Conservation (phyloP, 129 eudicot genomes). For the Pulicaria dysenterica region DNA sequence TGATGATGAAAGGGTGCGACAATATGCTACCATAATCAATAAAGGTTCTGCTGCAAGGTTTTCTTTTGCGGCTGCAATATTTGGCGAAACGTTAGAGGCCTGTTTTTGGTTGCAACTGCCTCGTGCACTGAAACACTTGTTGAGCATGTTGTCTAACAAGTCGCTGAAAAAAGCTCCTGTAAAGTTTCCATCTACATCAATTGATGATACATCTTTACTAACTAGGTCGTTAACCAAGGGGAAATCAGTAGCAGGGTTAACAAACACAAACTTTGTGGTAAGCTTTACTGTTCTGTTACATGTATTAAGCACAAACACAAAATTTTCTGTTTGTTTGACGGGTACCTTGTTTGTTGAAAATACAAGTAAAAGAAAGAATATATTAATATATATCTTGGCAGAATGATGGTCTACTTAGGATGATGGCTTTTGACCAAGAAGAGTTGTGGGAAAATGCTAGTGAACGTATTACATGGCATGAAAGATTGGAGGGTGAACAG, state of each 20-base stretch:
- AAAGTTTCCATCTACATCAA: constrained; percentile 41
- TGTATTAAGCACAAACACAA: not conserved
- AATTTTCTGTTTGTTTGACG: not conserved
- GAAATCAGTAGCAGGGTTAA: constrained; percentile 46
- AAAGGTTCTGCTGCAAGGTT: constrained; percentile 67
- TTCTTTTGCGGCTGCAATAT: constrained; percentile 92
- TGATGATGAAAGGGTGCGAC: constrained; percentile 79
- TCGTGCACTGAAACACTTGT: constrained; percentile 66
- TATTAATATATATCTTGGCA: constrained; percentile 29
- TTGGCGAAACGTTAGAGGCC: constrained; percentile 91
- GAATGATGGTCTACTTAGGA: constrained; percentile 67
- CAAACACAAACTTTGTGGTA: constrained; percentile 54
- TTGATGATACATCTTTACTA: constrained; percentile 71
- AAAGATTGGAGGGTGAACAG: constrained; percentile 83
- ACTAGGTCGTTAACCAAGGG: constrained; percentile 64
- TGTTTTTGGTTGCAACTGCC: constrained; percentile 95
- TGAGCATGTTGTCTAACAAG: constrained; percentile 65
- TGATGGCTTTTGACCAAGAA: constrained; percentile 85
- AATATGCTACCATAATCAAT: constrained; percentile 57
- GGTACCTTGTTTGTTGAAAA: too few species aligned
- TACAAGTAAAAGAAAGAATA: not conserved
- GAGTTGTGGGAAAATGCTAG: constrained; percentile 88
- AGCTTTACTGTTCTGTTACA: constrained; percentile 26
- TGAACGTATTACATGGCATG: constrained; percentile 94
- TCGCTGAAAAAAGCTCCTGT: constrained; percentile 45